phyloP scores from a whole-genome alignment of 176 grass and related monocot genomes.

The Alloteropsis semialata region DNA sequence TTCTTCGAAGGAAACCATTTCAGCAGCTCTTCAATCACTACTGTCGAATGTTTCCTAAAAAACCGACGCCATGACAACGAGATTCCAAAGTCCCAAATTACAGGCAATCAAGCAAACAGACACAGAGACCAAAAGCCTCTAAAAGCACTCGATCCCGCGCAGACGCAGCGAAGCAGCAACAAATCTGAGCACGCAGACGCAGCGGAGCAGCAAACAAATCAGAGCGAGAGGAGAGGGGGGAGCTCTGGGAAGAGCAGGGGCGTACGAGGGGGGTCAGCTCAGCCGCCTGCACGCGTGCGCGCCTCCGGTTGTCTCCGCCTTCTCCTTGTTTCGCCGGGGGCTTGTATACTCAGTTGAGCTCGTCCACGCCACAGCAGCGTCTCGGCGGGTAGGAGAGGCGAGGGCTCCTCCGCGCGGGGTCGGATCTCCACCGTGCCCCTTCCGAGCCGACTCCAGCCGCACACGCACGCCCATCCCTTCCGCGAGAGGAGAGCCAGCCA shows the following conservation, averaged over 20 bases:
- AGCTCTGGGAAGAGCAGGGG: neutral
- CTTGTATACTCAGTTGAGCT: neutral
- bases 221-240: neutral
- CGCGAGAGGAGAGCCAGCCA: conserved; percentile 21
- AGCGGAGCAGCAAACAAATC: neutral
- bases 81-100: neutral
- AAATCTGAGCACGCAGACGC: neutral
- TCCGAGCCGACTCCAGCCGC: conserved; percentile 21
- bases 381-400: neutral
- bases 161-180: neutral
- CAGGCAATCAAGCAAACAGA: neutral
- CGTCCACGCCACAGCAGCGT: neutral
- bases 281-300: neutral
- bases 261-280: neutral
- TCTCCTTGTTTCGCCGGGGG: neutral
- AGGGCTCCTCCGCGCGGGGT: neutral
- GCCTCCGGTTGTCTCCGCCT: neutral
- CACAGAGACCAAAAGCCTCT: neutral
- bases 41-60: no score
- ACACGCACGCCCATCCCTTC: neutral
- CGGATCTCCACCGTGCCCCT: conserved; percentile 22
- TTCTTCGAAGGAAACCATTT: neutral
- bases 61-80: neutral
- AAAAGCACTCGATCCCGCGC: neutral
- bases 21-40: neutral